phyloP scores from a whole-genome alignment of 1,284 basidiomycete genomes.

The Inonotus hispidus region DNA sequence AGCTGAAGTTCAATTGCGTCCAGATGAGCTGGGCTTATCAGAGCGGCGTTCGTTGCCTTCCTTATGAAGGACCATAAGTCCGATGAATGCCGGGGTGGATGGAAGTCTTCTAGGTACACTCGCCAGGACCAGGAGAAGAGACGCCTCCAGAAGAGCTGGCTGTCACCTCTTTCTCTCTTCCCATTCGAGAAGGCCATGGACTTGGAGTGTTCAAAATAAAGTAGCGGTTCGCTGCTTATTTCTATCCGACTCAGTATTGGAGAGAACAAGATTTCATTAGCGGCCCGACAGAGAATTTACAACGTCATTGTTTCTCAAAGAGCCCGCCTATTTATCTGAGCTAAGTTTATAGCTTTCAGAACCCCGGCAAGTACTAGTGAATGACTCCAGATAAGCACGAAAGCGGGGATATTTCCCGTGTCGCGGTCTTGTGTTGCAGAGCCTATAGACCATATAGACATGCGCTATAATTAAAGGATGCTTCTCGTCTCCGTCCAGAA shows the following conservation, averaged over 20 bases:
- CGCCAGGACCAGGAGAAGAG: neutral
- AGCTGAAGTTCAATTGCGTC: too few species aligned
- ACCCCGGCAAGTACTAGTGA: neutral
- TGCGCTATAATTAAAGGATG: too few species aligned
- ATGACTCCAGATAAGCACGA: too few species aligned
- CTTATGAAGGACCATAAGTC: neutral
- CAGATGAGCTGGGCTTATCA: neutral
- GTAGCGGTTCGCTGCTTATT: too few species aligned
- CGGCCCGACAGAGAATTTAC: neutral
- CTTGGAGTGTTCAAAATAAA: too few species aligned
- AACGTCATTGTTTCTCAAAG: neutral
- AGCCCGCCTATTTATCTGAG: neutral
- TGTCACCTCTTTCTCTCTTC: too few species aligned
- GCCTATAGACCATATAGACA: too few species aligned
- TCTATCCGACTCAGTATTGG: too few species aligned
- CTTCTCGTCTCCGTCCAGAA: too few species aligned
- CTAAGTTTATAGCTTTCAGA: neutral
- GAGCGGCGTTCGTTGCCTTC: too few species aligned
- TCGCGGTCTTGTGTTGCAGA: neutral
- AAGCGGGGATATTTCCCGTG: too few species aligned
- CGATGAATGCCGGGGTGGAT: neutral
- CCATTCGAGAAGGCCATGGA: too few species aligned
- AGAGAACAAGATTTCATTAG: neutral
- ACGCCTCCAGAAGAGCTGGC: neutral
- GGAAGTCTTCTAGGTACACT: neutral